These are phyloP conservation scores for Didymella pomorum DNA, from an alignment of 2,329 filamentous ascomycete species.

Conservation along the genomic window DNA sequence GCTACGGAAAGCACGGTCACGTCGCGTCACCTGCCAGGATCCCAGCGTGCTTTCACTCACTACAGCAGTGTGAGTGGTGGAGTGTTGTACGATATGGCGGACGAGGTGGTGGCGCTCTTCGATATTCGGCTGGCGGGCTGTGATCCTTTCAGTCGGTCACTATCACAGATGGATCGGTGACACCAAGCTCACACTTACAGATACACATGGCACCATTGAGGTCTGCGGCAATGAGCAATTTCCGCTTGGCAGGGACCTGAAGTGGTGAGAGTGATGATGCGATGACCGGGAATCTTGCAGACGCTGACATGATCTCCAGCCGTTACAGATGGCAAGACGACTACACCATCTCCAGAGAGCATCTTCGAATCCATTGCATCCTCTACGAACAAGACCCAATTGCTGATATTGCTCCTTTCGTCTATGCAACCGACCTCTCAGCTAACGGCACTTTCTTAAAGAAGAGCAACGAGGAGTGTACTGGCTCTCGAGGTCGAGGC, in stretches of 20 bases:
- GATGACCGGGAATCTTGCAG: background rate
- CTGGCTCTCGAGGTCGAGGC: constrained; percentile 33
- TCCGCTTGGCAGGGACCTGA: constrained; percentile 44
- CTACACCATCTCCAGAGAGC: constrained; percentile 54
- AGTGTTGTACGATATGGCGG: constrained; percentile 33
- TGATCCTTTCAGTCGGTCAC: constrained; percentile 29
- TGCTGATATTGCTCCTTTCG: constrained; percentile 52
- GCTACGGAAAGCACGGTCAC: constrained; percentile 13
- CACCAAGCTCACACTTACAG: constrained; percentile 35
- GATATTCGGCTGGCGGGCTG: constrained; percentile 31
- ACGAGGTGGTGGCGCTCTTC: constrained; percentile 39
- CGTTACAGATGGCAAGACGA: constrained; percentile 44
- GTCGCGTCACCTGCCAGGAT: constrained; percentile 19
- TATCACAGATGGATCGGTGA: background rate
- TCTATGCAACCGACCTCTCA: constrained; percentile 58
- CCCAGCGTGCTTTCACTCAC: constrained; percentile 5
- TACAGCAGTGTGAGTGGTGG: background rate
- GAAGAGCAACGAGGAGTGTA: constrained; percentile 35
- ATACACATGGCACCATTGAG: constrained; percentile 36
- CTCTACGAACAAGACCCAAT: constrained; percentile 53
- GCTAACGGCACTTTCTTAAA: constrained; percentile 53
- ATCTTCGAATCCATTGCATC: constrained; percentile 58
- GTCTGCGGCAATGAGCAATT: constrained; percentile 49
- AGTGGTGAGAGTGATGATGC: constrained; percentile 38
- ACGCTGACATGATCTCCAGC: constrained; percentile 24